phyloP scores from a whole-genome alignment of 1,139 yeast species.

The Hemisphaericaspora subhashii region DNA sequence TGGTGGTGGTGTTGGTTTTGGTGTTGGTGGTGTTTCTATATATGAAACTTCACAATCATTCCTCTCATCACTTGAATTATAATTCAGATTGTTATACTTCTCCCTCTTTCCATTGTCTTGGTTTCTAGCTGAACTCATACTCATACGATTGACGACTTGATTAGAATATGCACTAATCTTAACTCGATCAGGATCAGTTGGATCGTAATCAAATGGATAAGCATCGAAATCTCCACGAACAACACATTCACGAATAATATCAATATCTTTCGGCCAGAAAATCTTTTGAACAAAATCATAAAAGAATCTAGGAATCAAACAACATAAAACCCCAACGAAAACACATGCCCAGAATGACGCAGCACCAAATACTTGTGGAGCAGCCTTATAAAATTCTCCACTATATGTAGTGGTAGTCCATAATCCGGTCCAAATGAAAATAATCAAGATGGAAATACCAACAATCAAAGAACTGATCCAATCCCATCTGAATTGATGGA shows the following conservation, averaged over 20 bases:
- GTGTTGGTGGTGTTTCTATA: constrained; percentile 13
- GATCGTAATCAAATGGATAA: constrained; percentile 61
- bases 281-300: constrained; percentile 63
- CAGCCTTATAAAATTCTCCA: constrained; percentile 75
- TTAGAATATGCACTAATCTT: constrained; percentile 35
- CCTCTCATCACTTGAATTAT: constrained; percentile 3
- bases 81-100: background rate
- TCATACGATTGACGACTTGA: constrained; percentile 22
- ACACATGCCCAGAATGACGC: constrained; percentile 81
- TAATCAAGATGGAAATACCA: constrained; percentile 61
- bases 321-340: constrained; percentile 66
- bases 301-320: constrained; percentile 76
- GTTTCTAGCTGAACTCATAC: constrained; percentile 13
- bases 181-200: constrained; percentile 54
- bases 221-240: constrained; percentile 58
- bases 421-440: constrained; percentile 87
- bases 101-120: constrained; percentile 2
- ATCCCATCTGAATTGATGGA: constrained; percentile 94
- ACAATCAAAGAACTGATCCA: constrained; percentile 72
- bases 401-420: constrained; percentile 67
- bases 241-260: constrained; percentile 79
- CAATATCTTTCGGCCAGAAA: constrained; percentile 75
- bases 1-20: constrained; percentile 15
- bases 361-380: constrained; percentile 69
- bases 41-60: background rate